Conservation (phyloP, 1,139 yeast species). For the Candida pseudoviswanathii region DNA sequence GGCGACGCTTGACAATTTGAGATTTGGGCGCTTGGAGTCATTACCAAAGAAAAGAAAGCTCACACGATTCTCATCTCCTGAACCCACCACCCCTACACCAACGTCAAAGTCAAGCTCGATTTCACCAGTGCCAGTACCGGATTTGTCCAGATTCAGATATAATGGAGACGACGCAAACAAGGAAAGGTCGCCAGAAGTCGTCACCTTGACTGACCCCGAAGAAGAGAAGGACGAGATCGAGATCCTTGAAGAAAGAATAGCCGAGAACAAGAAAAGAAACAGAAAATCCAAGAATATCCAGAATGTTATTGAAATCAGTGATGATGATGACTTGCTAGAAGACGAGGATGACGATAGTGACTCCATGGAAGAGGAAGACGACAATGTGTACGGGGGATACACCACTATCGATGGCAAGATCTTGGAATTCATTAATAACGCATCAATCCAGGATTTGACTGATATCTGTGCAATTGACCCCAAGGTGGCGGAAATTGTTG, state of each 20-base stretch:
- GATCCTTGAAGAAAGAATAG: conserved; percentile 39
- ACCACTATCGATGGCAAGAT: conserved; percentile 63
- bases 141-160: conserved; percentile 18
- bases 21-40: conserved; percentile 19
- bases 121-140: conserved; percentile 16
- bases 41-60: conserved; percentile 35
- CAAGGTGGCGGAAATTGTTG: conserved; percentile 62
- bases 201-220: conserved; percentile 12
- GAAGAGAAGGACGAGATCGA: conserved; percentile 43
- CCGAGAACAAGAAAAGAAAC: conserved; percentile 23
- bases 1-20: conserved; percentile 23
- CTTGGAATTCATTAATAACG: conserved; percentile 75
- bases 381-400: conserved; percentile 41
- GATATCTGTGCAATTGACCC: conserved; percentile 78
- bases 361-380: conserved; percentile 43
- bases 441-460: conserved; percentile 71
- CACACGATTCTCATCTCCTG: conserved; percentile 34
- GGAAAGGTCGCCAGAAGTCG: background rate
- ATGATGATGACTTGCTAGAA: conserved; percentile 24
- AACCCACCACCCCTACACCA: conserved; percentile 11
- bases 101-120: conserved; percentile 14
- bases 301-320: conserved; percentile 19
- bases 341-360: conserved; percentile 47
- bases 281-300: background rate
- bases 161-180: conserved; percentile 14